A percentile compares a stretch with the other conserved stretches of the same genome.
These are phyloP conservation scores for Ilyonectria mors-panacis DNA, from an alignment of 2,329 filamentous ascomycete genomes.

Conservation along the genomic window DNA sequence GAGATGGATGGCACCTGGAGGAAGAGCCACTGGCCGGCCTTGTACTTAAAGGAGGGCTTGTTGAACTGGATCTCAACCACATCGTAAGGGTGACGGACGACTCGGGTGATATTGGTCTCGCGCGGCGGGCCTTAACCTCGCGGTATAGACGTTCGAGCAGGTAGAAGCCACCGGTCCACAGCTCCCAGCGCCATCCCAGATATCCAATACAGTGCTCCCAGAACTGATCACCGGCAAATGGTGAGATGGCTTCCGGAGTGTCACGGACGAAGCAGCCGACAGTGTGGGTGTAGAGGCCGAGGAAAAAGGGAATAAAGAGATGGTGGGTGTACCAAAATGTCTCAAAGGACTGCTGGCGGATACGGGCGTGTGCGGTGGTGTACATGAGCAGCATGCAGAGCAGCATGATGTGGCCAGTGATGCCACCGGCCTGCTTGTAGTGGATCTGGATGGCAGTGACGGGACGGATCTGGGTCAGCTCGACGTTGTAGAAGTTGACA, in stretches of 20 bases:
- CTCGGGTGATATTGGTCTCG: constrained; percentile 90
- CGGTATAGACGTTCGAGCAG: constrained; percentile 90
- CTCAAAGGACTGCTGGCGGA: constrained; percentile 97
- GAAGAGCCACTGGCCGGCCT: constrained; percentile 98
- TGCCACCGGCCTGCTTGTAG: constrained; percentile 88
- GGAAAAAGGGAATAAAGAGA: constrained; percentile 95
- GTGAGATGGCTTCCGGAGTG: constrained; percentile 78
- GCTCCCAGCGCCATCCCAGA: constrained; percentile 97
- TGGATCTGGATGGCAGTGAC: constrained; percentile 90
- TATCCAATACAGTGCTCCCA: constrained; percentile 97
- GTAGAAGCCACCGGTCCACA: constrained; percentile 88
- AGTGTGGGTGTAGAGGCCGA: constrained; percentile 95
- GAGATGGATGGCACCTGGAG: constrained; percentile 93
- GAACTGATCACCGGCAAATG: constrained; percentile 85
- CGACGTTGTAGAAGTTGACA: constrained; percentile 98
- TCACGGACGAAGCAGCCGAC: constrained; percentile 97
- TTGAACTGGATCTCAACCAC: constrained; percentile 97
- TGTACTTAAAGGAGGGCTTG: constrained; percentile 98
- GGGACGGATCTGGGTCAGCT: constrained; percentile 85
- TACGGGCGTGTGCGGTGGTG: constrained; percentile 92
- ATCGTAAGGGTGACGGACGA: constrained; percentile 96
- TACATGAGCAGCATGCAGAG: constrained; percentile 99
- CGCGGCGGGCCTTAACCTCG: constrained; percentile 86
- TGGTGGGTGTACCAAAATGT: constrained; percentile 99
- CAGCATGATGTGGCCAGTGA: constrained; percentile 97